These are phyloP conservation scores for Trichophyton verrucosum DNA, from an alignment of 2,329 filamentous ascomycete genomes.

Conservation along the genomic window DNA sequence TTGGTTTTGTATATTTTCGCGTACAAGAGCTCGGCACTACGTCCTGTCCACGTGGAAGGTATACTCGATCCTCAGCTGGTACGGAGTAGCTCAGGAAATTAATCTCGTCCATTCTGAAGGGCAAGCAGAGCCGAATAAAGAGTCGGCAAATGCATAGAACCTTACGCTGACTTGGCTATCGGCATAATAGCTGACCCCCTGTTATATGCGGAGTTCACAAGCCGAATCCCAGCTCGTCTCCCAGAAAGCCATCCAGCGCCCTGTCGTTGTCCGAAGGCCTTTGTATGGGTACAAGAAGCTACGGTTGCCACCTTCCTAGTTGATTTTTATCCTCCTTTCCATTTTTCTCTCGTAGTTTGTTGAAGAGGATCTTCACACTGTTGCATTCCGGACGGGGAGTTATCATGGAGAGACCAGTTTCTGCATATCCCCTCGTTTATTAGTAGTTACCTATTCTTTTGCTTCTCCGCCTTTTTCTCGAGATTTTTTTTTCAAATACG, in stretches of 20 bases:
- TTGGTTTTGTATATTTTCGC: not conserved
- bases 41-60: not conserved
- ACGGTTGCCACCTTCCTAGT: not conserved
- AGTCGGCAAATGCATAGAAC: not conserved
- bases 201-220: not conserved
- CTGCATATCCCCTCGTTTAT: not conserved
- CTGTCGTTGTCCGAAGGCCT: not conserved
- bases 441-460: not conserved
- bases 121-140: not conserved
- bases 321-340: not conserved
- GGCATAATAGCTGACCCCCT: not conserved
- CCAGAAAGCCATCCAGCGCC: not conserved
- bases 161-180: not conserved
- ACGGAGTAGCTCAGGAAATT: not conserved
- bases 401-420: not conserved
- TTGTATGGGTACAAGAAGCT: not conserved
- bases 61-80: not conserved
- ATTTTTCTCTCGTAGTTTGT: not conserved
- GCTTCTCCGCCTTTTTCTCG: not conserved
- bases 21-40: not conserved
- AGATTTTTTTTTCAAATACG: not conserved
- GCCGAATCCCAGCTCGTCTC: not conserved
- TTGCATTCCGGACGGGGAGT: not conserved
- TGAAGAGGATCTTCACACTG: not conserved
- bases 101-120: not conserved